Evolutionary conservation across 2,329 filamentous ascomycete species (phyloP).

Genomic region (Elsinoe necatrix): DNA sequence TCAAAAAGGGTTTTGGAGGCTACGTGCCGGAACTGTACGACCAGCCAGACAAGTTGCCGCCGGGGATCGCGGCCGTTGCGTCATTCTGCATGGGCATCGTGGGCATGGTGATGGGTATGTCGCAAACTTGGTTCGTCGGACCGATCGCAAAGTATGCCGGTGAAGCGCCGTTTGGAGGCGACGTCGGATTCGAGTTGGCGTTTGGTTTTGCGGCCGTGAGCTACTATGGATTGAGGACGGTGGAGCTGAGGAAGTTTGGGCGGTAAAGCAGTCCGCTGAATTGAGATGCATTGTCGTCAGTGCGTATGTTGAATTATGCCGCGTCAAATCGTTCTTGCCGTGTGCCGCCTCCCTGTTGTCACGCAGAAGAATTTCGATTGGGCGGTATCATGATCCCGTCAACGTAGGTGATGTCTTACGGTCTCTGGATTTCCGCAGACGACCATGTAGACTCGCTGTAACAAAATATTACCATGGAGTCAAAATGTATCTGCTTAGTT

Average conservation of each 20-base stretch:
- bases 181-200: constrained; percentile 53
- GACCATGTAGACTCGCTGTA: too few relatives aligned
- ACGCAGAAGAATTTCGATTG: too few relatives aligned
- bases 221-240: constrained; percentile 45
- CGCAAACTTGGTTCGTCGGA: constrained; percentile 58
- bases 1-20: constrained; percentile 52
- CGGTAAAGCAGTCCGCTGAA: constrained; percentile 15
- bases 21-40: constrained; percentile 55
- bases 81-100: constrained; percentile 57
- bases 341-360: too few relatives aligned
- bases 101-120: constrained; percentile 62
- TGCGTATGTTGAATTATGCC: neutral
- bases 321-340: too few relatives aligned
- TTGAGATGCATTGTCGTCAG: neutral
- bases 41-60: constrained; percentile 49
- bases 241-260: constrained; percentile 39
- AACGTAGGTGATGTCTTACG: too few relatives aligned
- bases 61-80: constrained; percentile 53
- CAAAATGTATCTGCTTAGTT: too few relatives aligned
- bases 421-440: too few relatives aligned
- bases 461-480: too few relatives aligned
- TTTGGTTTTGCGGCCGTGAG: constrained; percentile 50
- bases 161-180: constrained; percentile 44
- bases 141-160: constrained; percentile 56
- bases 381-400: too few relatives aligned